These are phyloP conservation scores for Selaginella moellendorffii DNA, from an alignment of 75 land plant genomes.

Conservation along the genomic window DNA sequence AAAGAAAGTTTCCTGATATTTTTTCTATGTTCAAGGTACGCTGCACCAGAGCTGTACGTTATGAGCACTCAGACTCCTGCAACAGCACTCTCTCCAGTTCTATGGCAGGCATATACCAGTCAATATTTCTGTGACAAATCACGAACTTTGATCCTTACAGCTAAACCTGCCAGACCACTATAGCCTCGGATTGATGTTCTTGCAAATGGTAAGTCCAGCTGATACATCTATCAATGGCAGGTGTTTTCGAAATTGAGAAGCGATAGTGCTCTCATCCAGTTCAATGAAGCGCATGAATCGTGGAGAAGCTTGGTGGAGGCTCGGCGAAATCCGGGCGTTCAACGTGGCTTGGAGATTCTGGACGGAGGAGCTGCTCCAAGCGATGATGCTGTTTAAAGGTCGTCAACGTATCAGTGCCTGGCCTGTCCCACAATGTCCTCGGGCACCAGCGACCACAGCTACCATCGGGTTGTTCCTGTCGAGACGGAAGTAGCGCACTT, in stretches of 20 bases:
- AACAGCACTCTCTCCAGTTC: slow-evolving; percentile 91
- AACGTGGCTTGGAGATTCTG: slow-evolving; percentile 66
- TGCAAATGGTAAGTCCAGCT: slow-evolving; percentile 62
- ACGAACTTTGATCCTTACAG: slow-evolving; percentile 4
- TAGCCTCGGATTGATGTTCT: slow-evolving; percentile 80
- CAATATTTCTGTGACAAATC: neutral
- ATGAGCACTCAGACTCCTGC: slow-evolving; percentile 99
- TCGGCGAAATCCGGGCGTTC: slow-evolving; percentile 60
- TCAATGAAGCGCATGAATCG: slow-evolving; percentile 77
- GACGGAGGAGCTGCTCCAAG: slow-evolving; percentile 88
- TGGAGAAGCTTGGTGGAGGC: slow-evolving; percentile 73
- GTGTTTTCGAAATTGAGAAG: slow-evolving; percentile 68
- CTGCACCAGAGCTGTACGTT: slow-evolving; percentile 98
- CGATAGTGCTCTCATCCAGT: slow-evolving; percentile 80
- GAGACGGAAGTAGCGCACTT: too few species aligned
- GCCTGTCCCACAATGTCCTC: too few species aligned
- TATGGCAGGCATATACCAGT: slow-evolving; percentile 61
- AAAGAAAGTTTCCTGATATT: neutral
- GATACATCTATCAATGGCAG: slow-evolving; percentile 14
- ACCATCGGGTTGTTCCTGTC: too few species aligned
- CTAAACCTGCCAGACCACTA: slow-evolving; percentile 95
- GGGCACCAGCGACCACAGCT: too few species aligned
- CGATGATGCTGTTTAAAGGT: slow-evolving; percentile 88
- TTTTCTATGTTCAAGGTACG: slow-evolving; percentile 43
- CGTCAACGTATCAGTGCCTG: slow-evolving; percentile 71